Conservation (phyloP, 2,329 filamentous ascomycete genomes). For the Aspergillus neoniger region DNA sequence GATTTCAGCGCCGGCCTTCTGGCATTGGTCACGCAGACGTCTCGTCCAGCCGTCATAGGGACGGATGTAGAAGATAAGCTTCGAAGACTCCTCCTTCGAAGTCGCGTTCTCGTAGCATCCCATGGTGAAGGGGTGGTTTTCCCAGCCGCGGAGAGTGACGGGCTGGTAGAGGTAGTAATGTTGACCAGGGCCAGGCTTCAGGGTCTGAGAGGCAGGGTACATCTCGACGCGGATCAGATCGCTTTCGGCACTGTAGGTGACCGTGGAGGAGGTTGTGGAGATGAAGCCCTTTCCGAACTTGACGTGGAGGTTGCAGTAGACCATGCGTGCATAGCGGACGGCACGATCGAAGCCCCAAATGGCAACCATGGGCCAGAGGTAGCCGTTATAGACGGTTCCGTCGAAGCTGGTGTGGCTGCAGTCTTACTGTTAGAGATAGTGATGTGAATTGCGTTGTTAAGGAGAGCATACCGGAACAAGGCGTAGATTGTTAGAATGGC, state of each 20-base stretch:
- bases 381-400: slow-evolving; percentile 48
- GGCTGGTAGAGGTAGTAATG: slow-evolving; percentile 53
- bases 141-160: slow-evolving; percentile 42
- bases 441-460: neutral
- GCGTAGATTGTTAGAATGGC: slow-evolving; percentile 44
- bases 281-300: neutral
- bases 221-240: neutral
- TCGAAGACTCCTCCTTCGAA: slow-evolving; percentile 27
- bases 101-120: slow-evolving; percentile 36
- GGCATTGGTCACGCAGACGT: slow-evolving; percentile 5
- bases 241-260: neutral
- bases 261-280: neutral
- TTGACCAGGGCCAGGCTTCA: slow-evolving; percentile 32
- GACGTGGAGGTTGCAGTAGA: slow-evolving; percentile 44
- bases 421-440: neutral
- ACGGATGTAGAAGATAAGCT: slow-evolving; percentile 19
- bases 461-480: slow-evolving; percentile 33
- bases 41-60: slow-evolving; percentile 36
- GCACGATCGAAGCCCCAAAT: slow-evolving; percentile 53
- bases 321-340: slow-evolving; percentile 28
- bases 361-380: slow-evolving; percentile 50
- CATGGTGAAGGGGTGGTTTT: slow-evolving; percentile 54
- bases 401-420: slow-evolving; percentile 49
- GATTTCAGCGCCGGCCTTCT: slow-evolving; percentile 47
- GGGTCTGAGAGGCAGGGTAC: neutral